Base-by-base conservation (phyloP, 306 rosid genomes). In the Inga leiocalycina region DNA sequence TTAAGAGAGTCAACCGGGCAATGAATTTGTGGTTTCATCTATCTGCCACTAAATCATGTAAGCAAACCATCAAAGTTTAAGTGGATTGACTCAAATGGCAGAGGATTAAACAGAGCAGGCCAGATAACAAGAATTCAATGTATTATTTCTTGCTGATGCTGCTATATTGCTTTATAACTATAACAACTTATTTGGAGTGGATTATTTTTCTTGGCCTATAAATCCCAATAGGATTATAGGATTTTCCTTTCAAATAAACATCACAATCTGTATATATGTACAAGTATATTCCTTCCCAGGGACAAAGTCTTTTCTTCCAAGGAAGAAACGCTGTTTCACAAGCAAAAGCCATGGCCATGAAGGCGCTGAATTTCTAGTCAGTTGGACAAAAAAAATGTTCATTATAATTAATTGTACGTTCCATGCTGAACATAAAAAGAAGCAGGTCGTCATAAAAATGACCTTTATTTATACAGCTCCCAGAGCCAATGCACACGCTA, bases 381-480 rank as follows among this genome's bases (percentile, higher is more conserved):
- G 17, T 65, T 72, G 19, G 44, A n/a, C n/a, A 49, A 49, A 13
- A 14, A 57, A 59, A 45, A 6, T 7, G n/a, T 10, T 49, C 69
- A 41, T 16, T 43, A 43, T 24, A 48, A 66, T 34, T 77, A 61
- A 4, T 24, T 62, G 75, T 27, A 73, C 6, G 71, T 45, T 74
- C 34, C 80, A 67, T n/a, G 64, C 32, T 16, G 84, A 37, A 59
- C 67, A 80, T 24, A 73, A 30, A 59, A 64, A 5, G 62, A 34
- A 71, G 72, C 14, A 59, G 30, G 43, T 67, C 49, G 44, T 17
- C 20, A 41, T 64, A 48, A 77, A 77, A 81, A 51, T 62, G 51
- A 74, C 81, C 84, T 81, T 79, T 84, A 74, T 83, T 83, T 83
- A 74, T 88, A 72, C 91, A 91, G 85, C 87, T 89, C 86, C 41